Conservation (phyloP, 306 rosid species). For the Fragaria nilgerrensis region DNA sequence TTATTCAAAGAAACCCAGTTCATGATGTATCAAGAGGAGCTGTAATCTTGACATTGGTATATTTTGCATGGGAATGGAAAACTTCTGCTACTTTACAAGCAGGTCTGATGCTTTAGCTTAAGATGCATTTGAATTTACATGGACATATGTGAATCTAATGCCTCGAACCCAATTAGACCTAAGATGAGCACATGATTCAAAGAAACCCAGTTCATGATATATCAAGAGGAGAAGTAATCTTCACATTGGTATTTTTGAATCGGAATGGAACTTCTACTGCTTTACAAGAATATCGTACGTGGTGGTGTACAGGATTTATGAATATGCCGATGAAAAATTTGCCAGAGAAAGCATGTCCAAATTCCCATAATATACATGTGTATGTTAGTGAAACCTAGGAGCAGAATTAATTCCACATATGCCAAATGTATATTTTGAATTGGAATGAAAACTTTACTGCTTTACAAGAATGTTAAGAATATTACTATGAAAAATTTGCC, state of each 20-base stretch:
- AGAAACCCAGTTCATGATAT: neutral
- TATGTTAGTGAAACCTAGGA: neutral
- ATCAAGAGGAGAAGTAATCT: neutral
- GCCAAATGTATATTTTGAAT: neutral
- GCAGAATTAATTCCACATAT: neutral
- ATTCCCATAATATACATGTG: neutral
- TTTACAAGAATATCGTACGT: neutral
- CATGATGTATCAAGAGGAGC: neutral
- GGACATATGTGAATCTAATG: neutral
- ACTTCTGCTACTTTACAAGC: neutral
- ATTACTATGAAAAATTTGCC: neutral
- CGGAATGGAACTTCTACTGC: neutral
- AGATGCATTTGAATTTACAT: neutral
- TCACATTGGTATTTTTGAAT: neutral
- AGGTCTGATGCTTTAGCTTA: slow-evolving; percentile 1
- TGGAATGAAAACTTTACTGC: neutral
- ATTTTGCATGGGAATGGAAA: neutral
- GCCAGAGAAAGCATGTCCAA: neutral
- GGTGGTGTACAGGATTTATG: neutral
- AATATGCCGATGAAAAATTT: neutral
- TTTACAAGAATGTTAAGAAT: neutral
- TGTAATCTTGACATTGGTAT: neutral
- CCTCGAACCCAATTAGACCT: slow-evolving; percentile 4
- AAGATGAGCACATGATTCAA: neutral
- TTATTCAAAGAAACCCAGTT: neutral